Evolutionary conservation across 2,329 filamentous ascomycete genomes (phyloP).

Genomic region (Alternaria dauci): DNA sequence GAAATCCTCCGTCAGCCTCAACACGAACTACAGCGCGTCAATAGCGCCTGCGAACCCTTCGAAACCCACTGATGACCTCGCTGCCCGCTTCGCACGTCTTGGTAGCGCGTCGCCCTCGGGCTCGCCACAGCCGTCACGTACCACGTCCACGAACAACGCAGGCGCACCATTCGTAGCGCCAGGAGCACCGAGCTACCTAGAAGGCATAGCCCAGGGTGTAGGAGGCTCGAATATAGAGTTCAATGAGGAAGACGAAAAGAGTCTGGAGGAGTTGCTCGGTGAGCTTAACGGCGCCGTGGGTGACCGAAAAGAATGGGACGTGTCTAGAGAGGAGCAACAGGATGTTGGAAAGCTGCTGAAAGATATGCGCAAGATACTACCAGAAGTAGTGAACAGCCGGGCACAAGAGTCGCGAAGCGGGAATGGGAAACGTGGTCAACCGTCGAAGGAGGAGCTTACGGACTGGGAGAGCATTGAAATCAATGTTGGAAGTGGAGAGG

Average conservation of each 20-base stretch:
- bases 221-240: constrained; percentile 36
- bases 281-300: constrained; percentile 48
- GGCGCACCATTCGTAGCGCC: constrained; percentile 38
- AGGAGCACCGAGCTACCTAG: constrained; percentile 46
- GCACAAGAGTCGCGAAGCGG: constrained; percentile 9
- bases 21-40: constrained; percentile 32
- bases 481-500: constrained; percentile 37
- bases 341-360: constrained; percentile 53
- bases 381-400: constrained; percentile 37
- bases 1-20: constrained; percentile 52
- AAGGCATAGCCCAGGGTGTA: constrained; percentile 43
- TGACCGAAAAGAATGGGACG: constrained; percentile 51
- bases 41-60: constrained; percentile 19
- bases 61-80: constrained; percentile 43
- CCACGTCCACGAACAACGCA: constrained; percentile 27
- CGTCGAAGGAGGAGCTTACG: constrained; percentile 28
- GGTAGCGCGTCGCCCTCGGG: constrained; percentile 39
- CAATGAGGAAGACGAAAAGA: constrained; percentile 55
- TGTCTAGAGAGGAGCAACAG: constrained; percentile 52
- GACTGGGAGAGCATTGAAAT: constrained; percentile 47
- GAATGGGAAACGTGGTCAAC: constrained; percentile 7
- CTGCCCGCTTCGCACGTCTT: constrained; percentile 50
- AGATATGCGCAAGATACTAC: constrained; percentile 53
- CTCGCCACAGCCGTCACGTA: constrained; percentile 38
- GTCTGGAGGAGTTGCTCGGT: constrained; percentile 57